phyloP scores from a whole-genome alignment of 768 basidiomycete genomes.

The Strobilomyces dryophilus region DNA sequence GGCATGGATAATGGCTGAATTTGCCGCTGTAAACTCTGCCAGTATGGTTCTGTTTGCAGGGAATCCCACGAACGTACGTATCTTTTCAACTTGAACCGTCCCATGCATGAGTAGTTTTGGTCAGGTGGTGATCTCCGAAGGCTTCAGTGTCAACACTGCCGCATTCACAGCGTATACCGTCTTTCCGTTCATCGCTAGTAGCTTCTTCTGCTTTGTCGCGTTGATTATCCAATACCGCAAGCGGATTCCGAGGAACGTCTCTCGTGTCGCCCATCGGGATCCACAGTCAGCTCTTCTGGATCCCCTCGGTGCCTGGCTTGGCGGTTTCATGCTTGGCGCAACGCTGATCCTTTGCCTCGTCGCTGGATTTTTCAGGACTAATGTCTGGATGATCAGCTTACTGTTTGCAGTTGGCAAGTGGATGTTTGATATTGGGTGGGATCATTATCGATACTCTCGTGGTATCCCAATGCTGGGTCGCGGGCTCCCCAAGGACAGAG shows the following conservation, averaged over 20 bases:
- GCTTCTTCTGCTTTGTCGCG: constrained; percentile 57
- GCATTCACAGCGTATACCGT: constrained; percentile 81
- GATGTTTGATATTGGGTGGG: constrained; percentile 59
- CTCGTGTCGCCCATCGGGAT: constrained; percentile 35
- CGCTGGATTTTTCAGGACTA: constrained; percentile 69
- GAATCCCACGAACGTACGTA: no score
- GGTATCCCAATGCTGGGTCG: constrained; percentile 19
- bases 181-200: constrained; percentile 71
- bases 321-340: constrained; percentile 57
- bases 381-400: constrained; percentile 81
- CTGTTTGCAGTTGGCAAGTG: constrained; percentile 78
- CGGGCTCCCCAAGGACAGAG: background rate
- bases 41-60: no score
- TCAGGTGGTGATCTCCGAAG: constrained; percentile 62
- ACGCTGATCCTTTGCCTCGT: constrained; percentile 75
- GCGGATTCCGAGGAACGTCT: constrained; percentile 46
- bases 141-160: constrained; percentile 42
- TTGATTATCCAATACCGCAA: constrained; percentile 57
- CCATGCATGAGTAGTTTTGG: no score
- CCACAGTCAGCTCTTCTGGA: constrained; percentile 67
- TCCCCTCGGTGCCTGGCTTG: constrained; percentile 69
- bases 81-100: no score
- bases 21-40: no score
- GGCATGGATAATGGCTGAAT: no score
- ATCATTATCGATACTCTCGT: constrained; percentile 42